phyloP scores from a whole-genome alignment of 306 rosid species.

The Macrotyloma uniflorum region DNA sequence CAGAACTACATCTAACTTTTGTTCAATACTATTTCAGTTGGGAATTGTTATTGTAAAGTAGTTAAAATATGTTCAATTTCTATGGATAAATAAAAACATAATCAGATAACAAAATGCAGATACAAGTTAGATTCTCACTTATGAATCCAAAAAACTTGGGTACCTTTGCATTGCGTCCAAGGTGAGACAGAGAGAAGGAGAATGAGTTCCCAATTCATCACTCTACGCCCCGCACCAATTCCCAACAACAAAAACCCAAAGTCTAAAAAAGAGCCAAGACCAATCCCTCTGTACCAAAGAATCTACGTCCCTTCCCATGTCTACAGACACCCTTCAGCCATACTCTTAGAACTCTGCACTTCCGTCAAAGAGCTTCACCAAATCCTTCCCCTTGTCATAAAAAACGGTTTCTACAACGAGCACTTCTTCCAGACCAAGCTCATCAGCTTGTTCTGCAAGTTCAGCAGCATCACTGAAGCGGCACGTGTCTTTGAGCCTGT shows the following conservation, averaged over 20 bases:
- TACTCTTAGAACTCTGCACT: slow-evolving; percentile 81
- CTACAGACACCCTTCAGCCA: slow-evolving; percentile 79
- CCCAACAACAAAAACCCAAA: slow-evolving; percentile 24
- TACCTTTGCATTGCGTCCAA: background rate
- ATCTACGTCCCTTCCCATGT: slow-evolving; percentile 75
- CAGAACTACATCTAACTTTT: too few species aligned
- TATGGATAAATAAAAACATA: too few species aligned
- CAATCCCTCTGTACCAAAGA: slow-evolving; percentile 57
- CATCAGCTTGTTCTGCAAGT: slow-evolving; percentile 75
- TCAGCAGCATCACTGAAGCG: slow-evolving; percentile 64
- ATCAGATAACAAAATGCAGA: background rate
- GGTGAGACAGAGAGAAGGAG: background rate
- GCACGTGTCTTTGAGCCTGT: slow-evolving; percentile 70
- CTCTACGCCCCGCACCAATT: slow-evolving; percentile 29
- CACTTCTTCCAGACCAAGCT: slow-evolving; percentile 89
- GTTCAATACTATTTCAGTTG: too few species aligned
- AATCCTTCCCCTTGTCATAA: slow-evolving; percentile 69
- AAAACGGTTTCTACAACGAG: slow-evolving; percentile 69
- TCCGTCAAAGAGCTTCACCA: slow-evolving; percentile 74
- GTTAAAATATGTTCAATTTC: too few species aligned
- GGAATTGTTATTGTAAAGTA: too few species aligned
- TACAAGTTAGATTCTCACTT: background rate
- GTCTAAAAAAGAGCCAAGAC: slow-evolving; percentile 13
- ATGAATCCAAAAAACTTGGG: background rate
- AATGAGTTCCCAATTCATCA: slow-evolving; percentile 57